Evolutionary conservation across 805 yeast genomes (phyloP).

Genomic region (Sungouiella thailandica): DNA sequence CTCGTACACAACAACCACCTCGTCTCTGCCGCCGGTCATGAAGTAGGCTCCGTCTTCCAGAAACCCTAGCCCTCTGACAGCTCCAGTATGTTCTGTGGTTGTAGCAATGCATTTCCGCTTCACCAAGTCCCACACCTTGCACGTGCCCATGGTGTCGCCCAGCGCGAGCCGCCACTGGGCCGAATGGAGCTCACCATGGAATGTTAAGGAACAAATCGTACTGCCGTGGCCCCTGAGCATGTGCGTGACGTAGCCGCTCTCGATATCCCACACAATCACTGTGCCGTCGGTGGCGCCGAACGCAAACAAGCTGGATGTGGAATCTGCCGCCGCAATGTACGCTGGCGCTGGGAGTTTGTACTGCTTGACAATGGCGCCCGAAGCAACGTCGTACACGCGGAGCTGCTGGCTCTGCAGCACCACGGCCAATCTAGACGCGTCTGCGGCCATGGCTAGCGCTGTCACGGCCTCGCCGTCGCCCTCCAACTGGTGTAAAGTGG

Average conservation of each 20-base stretch:
- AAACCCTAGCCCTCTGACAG: conserved; percentile 82
- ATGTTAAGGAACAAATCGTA: conserved; percentile 67
- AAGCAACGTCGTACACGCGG: conserved; percentile 52
- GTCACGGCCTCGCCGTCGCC: conserved; percentile 87
- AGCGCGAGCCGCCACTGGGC: conserved; percentile 73
- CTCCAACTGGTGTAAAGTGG: conserved; percentile 54
- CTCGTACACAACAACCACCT: conserved; percentile 58
- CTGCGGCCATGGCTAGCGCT: conserved; percentile 69
- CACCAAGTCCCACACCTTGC: conserved; percentile 60
- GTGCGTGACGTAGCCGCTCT: conserved; percentile 83
- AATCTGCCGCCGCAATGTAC: conserved; percentile 70
- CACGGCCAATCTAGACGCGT: conserved; percentile 63
- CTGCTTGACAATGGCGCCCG: conserved; percentile 39
- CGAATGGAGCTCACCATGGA: conserved; percentile 68
- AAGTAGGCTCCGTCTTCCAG: conserved; percentile 47
- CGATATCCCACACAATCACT: conserved; percentile 87
- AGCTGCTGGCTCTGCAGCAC: conserved; percentile 83
- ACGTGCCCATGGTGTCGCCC: conserved; percentile 56
- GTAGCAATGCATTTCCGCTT: conserved; percentile 64
- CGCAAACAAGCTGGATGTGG: conserved; percentile 80
- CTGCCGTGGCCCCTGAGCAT: conserved; percentile 91
- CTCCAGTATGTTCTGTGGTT: conserved; percentile 70
- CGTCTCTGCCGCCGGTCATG: conserved; percentile 87
- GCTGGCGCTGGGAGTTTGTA: conserved; percentile 74
- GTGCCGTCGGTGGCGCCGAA: conserved; percentile 95